These are phyloP conservation scores for Zygoascus tannicola DNA, from an alignment of 805 yeast species.

Conservation along the genomic window DNA sequence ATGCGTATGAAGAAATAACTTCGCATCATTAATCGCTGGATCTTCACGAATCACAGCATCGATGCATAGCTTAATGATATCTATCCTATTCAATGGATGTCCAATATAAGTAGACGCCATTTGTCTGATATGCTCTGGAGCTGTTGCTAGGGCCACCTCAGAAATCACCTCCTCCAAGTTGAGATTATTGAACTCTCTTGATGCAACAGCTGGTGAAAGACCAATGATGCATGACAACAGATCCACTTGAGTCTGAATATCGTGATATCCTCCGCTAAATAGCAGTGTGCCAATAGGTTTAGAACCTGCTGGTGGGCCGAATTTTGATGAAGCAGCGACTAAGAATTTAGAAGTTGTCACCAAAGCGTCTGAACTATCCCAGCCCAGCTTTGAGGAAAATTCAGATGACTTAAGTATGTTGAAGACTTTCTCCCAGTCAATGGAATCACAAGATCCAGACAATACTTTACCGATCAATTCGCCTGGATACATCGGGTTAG, in stretches of 20 bases:
- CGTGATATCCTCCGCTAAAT: constrained; percentile 9
- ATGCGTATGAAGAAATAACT: constrained; percentile 23
- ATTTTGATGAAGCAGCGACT: not conserved
- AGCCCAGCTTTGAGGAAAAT: not conserved
- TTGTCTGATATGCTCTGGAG: constrained; percentile 12
- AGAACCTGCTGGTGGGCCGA: not conserved
- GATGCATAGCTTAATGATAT: constrained; percentile 19
- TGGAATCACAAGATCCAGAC: not conserved
- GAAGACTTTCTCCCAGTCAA: constrained; percentile 3
- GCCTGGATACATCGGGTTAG: constrained; percentile 1
- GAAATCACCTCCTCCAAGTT: constrained; percentile 10
- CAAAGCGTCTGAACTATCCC: not conserved
- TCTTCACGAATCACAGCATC: constrained; percentile 25
- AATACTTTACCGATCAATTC: constrained; percentile 1
- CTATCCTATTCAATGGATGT: constrained; percentile 20
- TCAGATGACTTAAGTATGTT: constrained; percentile 1
- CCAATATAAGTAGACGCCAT: constrained; percentile 12
- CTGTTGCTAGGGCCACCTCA: constrained; percentile 1
- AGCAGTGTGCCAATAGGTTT: not conserved
- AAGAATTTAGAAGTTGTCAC: not conserved
- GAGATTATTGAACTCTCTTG: constrained; percentile 3
- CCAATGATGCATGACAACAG: constrained; percentile 4
- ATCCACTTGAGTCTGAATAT: constrained; percentile 7
- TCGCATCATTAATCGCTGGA: constrained; percentile 15
- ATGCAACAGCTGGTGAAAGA: constrained; percentile 1